Evolutionary conservation across 352 stramenopile species (phyloP), one percentile per base, ranked within the genome.

Genomic region (Bremia lactucae): DNA sequence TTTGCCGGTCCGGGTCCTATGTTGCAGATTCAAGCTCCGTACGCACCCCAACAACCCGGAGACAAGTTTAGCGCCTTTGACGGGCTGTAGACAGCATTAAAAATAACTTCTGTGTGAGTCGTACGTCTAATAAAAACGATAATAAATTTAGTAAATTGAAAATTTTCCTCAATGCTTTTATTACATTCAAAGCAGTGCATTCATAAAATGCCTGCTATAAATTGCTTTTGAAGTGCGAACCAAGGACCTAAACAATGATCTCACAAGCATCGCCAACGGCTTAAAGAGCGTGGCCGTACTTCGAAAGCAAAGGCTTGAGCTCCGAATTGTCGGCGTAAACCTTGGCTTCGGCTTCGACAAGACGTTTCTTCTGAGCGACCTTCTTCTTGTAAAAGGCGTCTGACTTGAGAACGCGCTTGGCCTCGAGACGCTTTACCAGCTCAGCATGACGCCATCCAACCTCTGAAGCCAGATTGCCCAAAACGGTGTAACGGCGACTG

Each of bases 301-400:
- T 78, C 44, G 73, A 73, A 53, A 92, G 66, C 55, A 74, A 87
- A 19, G 79, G 79, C 72, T 88, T 87, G 63, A 91, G 73, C 61
- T 86, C 77, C 46, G 70, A 67, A 65, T 91, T 79, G 47, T 87
- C 76, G 55, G 68, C 42, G 48, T 73, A 83, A 28, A 95, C 93
- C 81, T 97, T 96, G 65, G 73, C 72, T 52, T 85, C 86, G 33
- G 91, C 72, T 42, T 88, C 77, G 51, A 61, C 68, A 40, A 76
- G 65, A 46, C 81, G 90, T 85, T 98, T 98, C 55, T 66, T 55
- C 68, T 91, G 75, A 31, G 77, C 78, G 23, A 87, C 59, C 83
- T 98, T 99, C 69, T 97, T 93, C 70, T 96, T 91, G 84, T 98
- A 98, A 77, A 93, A 98, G 55, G 92, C 95, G 57, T 97, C 93